Percentiles rank a stretch among this genome's conserved stretches.
phyloP scores from a whole-genome alignment of 208 protist species.

The Trypanosoma conorhini region DNA sequence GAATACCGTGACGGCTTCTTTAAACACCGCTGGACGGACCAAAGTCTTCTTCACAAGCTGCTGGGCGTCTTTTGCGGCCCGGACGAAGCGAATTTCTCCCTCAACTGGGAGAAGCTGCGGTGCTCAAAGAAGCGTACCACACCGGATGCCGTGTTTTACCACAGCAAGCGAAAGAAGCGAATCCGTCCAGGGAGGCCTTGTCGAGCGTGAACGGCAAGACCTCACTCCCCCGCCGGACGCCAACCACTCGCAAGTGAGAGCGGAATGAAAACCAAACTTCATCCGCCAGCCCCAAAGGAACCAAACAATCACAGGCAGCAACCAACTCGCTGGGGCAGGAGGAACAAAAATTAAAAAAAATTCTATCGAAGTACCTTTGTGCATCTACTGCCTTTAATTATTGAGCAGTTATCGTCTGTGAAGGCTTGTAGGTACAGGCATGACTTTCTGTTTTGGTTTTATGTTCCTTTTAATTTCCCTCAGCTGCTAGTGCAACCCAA shows the following conservation, averaged over 20 bases:
- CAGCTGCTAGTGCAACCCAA: conserved; percentile 20
- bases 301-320: not conserved
- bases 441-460: conserved; percentile 21
- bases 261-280: not conserved
- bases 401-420: not conserved
- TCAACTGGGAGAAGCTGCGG: conserved; percentile 26
- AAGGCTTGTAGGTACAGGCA: not conserved
- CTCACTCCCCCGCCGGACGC: not conserved
- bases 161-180: conserved; percentile 26
- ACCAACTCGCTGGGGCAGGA: not conserved
- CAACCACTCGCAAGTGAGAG: not conserved
- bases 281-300: not conserved
- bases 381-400: no score
- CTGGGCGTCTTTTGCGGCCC: conserved; percentile 30
- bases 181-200: conserved; percentile 9
- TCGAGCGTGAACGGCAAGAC: not conserved
- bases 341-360: not conserved
- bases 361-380: no score
- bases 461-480: conserved; percentile 18
- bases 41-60: conserved; percentile 31
- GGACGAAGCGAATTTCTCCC: conserved; percentile 14
- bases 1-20: conserved; percentile 28
- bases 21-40: conserved; percentile 32
- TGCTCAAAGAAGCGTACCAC: conserved; percentile 19
- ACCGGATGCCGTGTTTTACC: conserved; percentile 22